Percentiles rank a stretch among this genome's conserved stretches.
phyloP scores from a whole-genome alignment of 495 filamentous ascomycete species.

The Hypoxylon fragiforme region DNA sequence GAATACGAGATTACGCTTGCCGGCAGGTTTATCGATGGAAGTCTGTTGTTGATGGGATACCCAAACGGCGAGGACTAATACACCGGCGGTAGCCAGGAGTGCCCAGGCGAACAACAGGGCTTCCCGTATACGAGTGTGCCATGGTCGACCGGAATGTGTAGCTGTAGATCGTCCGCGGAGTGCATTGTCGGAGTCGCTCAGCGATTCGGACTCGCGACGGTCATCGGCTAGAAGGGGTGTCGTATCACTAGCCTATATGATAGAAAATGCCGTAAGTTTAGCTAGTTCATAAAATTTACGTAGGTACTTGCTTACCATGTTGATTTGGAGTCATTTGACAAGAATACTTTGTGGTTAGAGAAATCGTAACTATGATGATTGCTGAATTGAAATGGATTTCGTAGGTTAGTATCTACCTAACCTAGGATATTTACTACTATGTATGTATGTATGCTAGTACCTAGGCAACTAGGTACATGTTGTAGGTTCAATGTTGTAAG shows the following conservation, averaged over 20 bases:
- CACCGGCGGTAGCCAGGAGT: constrained; percentile 76
- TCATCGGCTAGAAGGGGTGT: constrained; percentile 36
- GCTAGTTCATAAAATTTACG: too few relatives aligned
- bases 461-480: too few relatives aligned
- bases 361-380: not conserved
- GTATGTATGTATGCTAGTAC: too few relatives aligned
- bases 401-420: too few relatives aligned
- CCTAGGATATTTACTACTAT: too few relatives aligned
- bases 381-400: too few relatives aligned
- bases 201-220: constrained; percentile 13
- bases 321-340: constrained; percentile 11
- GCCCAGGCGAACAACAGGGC: constrained; percentile 85
- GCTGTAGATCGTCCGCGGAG: constrained; percentile 30
- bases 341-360: not conserved
- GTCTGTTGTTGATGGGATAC: constrained; percentile 65
- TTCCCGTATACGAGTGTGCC: constrained; percentile 48
- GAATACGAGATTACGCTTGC: constrained; percentile 92
- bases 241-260: constrained; percentile 25
- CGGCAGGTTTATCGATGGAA: constrained; percentile 49
- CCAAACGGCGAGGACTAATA: constrained; percentile 74
- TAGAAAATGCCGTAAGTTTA: constrained; percentile 11
- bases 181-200: constrained; percentile 22
- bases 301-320: constrained; percentile 24
- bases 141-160: constrained; percentile 24
- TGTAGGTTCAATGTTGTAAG: too few relatives aligned